Base-by-base conservation (phyloP, 2,329 filamentous ascomycete genomes). In the Aureobasidium lini region DNA sequence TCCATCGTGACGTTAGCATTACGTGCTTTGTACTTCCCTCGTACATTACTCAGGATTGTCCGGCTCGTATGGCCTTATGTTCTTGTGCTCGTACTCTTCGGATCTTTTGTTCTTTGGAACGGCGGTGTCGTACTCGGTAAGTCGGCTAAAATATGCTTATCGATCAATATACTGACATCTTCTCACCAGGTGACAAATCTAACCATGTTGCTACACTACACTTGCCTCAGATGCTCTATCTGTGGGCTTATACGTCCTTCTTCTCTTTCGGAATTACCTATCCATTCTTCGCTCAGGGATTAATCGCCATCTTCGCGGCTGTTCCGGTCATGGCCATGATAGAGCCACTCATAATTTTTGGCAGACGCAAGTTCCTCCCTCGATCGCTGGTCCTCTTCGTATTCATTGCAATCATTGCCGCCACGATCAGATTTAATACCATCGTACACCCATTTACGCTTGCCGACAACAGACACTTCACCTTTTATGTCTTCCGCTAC, bases 401-500 rank as follows among this genome's bases (percentile, higher is more conserved):
- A 18, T 71, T 76, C 53, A 63, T 77, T 8, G 64, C 72, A 6
- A 37, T 76, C 8, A 81, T 81, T 64, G 66, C 79, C 16, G 66
- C 71, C 6, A 73, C 79, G 2, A 84, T 96, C 28, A 82, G 84
- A 63, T 87, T 83, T 79, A 97, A 96, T 79, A 99, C 94, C 36
- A 87, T 96, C 63, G 83, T 97, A 44, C 94, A 99, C 69, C 93
- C 94, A 0, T 99, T 97, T 71, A 96, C 92, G 0, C 81, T 97
- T 0, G 94, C 94, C 36, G 94, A 99, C 73, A 99, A 99, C 72
- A 81, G 94, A 2, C 94, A 99, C 72, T 99, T 96, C 76, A 87
- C 95, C 71, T 99, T 99, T 73, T 99, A 99, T 75, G 79, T 95
- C 62, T 99, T 99, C 77, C 86, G 91, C 1, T 86, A 88, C 6